Conservation (phyloP, 768 basidiomycete species). For the Gymnopilus junonius region DNA sequence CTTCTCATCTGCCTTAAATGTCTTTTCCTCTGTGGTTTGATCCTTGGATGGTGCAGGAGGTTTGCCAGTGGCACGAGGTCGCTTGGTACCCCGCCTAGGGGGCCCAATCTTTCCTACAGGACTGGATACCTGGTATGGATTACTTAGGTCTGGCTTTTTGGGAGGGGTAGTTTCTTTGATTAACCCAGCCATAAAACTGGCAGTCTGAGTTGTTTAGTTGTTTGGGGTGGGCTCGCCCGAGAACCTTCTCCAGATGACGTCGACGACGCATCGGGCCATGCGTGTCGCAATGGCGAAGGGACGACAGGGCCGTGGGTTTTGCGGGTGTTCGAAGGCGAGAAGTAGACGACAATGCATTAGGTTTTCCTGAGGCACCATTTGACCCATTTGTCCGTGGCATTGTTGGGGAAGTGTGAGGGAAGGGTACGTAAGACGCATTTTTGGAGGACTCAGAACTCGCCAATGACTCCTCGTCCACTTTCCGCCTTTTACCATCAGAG, state of each 20-base stretch:
- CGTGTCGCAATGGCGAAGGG: slow-evolving; percentile 77
- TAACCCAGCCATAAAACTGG: slow-evolving; percentile 68
- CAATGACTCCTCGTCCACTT: slow-evolving; percentile 52
- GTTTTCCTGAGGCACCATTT: slow-evolving; percentile 20
- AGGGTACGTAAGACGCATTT: slow-evolving; percentile 29
- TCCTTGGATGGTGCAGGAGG: slow-evolving; percentile 34
- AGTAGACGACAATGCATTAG: slow-evolving; percentile 27
- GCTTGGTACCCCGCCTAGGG: slow-evolving; percentile 47
- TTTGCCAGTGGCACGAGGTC: slow-evolving; percentile 47
- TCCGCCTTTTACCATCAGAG: slow-evolving; percentile 64
- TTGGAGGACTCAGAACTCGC: slow-evolving; percentile 27
- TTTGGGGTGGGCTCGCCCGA: slow-evolving; percentile 31
- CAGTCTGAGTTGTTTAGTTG: slow-evolving; percentile 65
- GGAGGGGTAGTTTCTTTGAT: slow-evolving; percentile 73
- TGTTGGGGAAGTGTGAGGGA: slow-evolving; percentile 38
- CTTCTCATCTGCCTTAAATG: slow-evolving; percentile 30
- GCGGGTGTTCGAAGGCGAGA: slow-evolving; percentile 47
- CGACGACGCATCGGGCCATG: slow-evolving; percentile 59
- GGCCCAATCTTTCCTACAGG: slow-evolving; percentile 56
- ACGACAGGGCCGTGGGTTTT: slow-evolving; percentile 66
- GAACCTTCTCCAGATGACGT: slow-evolving; percentile 38
- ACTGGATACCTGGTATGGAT: slow-evolving; percentile 78
- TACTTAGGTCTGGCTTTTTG: slow-evolving; percentile 68
- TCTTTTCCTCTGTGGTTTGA: slow-evolving; percentile 29
- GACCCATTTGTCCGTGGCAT: slow-evolving; percentile 30